A percentile compares a stretch with the other conserved stretches of the same genome.
Evolutionary conservation across 2,329 filamentous ascomycete genomes (phyloP).

Genomic region (Penicillium sp.): DNA sequence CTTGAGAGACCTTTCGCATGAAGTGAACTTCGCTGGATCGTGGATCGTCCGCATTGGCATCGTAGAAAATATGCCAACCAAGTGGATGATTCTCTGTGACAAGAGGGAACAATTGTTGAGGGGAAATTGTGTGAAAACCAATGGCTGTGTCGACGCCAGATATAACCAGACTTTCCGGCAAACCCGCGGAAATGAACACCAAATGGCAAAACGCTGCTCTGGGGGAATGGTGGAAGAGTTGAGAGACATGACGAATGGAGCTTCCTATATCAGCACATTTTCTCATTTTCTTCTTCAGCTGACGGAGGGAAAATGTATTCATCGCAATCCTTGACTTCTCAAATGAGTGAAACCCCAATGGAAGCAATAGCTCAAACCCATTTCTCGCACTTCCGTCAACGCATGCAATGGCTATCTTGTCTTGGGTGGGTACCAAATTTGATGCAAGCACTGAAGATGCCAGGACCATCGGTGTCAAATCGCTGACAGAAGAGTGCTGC

Average conservation of each 20-base stretch:
- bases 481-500: slow-evolving; percentile 14
- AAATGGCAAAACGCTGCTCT: slow-evolving; percentile 33
- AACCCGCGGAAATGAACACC: slow-evolving; percentile 32
- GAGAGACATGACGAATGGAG: slow-evolving; percentile 27
- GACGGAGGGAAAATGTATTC: slow-evolving; percentile 19
- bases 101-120: slow-evolving; percentile 25
- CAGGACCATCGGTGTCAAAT: slow-evolving; percentile 23
- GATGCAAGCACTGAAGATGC: slow-evolving; percentile 27
- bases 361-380: slow-evolving; percentile 28
- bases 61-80: slow-evolving; percentile 34
- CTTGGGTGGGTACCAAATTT: slow-evolving; percentile 22
- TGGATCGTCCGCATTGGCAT: slow-evolving; percentile 15
- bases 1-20: slow-evolving; percentile 21
- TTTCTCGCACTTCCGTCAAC: slow-evolving; percentile 19
- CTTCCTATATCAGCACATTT: slow-evolving; percentile 11
- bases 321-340: slow-evolving; percentile 22
- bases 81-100: slow-evolving; percentile 8
- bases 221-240: slow-evolving; percentile 24
- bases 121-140: slow-evolving; percentile 37
- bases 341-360: slow-evolving; percentile 25
- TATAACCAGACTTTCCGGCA: slow-evolving; percentile 18
- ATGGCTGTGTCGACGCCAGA: slow-evolving; percentile 26
- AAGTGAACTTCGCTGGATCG: slow-evolving; percentile 16
- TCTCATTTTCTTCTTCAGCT: slow-evolving; percentile 10
- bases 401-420: slow-evolving; percentile 29